Base-by-base conservation (phyloP, 1,284 basidiomycete species). In the Coriolopsis trogii region DNA sequence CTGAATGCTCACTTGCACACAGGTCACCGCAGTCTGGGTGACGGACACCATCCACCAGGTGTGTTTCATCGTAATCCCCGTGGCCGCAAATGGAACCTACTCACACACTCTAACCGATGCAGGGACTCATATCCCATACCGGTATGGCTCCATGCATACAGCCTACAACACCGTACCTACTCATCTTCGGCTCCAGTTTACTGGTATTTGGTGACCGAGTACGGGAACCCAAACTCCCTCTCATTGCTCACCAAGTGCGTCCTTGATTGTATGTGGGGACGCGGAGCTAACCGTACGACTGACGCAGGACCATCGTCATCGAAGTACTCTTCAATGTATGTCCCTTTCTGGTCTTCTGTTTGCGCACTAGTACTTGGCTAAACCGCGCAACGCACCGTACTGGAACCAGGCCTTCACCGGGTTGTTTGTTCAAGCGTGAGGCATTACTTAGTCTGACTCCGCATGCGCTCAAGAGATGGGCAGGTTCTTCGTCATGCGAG, bases 261-360 rank as follows among this genome's bases (percentile, higher is more conserved):
- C 4, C 15, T 8, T 31, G 3, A 3, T 4, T 0, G 5, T 23
- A 26, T 36, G 4, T 4, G 10, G n/a, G 16, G 15, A 12, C 4
- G 3, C 10, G 9, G 5, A 4, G 1, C 15, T 1, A 13, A 21
- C 12, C 18, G 34, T 4, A 45, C 24, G 8, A 18, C 29, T 18
- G n/a, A 34, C 42, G 16, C 41, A 81, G 79, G 75, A 79, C 77
- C 52, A 73, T 80, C 42, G 58, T 80, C 46, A 70, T 81, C 21
- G 79, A 82, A 64, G 79, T 82, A 6, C 58, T 81, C 28, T 80
- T 81, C 63, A 81, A 79, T 59, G 79, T 79, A 59, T 51, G 72
- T 59, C 7, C 6, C 42, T 36, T 34, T 7, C 16, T 8, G 23
- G 30, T 29, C 23, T 36, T 3, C 6, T 8, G 15, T 10, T n/a